Evolutionary conservation across 371 early-diverging fungal species (phyloP), one percentile per base, ranked within the genome.

Genomic region (Dipsacomyces acuminosporus): DNA sequence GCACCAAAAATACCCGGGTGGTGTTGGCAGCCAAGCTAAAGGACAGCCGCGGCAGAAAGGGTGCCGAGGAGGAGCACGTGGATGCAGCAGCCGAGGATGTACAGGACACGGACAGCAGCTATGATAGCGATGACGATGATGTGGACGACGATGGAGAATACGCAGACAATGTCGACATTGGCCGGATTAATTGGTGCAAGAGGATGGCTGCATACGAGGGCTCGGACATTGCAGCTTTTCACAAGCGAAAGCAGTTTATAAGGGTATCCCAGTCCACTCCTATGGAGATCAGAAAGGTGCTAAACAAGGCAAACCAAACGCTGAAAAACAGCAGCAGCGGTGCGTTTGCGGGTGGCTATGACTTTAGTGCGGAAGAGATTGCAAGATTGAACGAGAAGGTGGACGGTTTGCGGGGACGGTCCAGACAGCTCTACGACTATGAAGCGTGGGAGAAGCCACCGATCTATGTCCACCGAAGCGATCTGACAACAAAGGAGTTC

Each of bases 191-290:
- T 9, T 24, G 48, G 41, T 13, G 41, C 20, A 40, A 41, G n/a
- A 34, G 26, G 0, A 19, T 20, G 17, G 11, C 7, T 11, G 30
- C n/a, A n/a, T n/a, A 11, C 11, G 11, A 30, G 30, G 30, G 30
- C 30, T 7, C 5, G 11, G 30, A 30, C 30, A 30, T 30, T 11
- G 5, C 30, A 11, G 30, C 35, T 8, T 49, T 0, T 7, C 80
- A 80, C 47, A 41, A 50, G 2, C 51, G 49, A 30, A 30, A 41
- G 13, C 80, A 79, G 45, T 74, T 82, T 56, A 26, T 79, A 6
- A 64, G 73, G 1, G 52, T 77, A 0, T 52, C 63, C 2, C 45
- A 48, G 8, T 51, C 61, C 1, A 48, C 45, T 14, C 14, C 60
- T 0, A 47, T 57, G 0, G 52, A 59, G 19, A 44, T 79, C 0